Base-by-base conservation (phyloP, 2,329 filamentous ascomycete species). In the Fusarium pininemorale region DNA sequence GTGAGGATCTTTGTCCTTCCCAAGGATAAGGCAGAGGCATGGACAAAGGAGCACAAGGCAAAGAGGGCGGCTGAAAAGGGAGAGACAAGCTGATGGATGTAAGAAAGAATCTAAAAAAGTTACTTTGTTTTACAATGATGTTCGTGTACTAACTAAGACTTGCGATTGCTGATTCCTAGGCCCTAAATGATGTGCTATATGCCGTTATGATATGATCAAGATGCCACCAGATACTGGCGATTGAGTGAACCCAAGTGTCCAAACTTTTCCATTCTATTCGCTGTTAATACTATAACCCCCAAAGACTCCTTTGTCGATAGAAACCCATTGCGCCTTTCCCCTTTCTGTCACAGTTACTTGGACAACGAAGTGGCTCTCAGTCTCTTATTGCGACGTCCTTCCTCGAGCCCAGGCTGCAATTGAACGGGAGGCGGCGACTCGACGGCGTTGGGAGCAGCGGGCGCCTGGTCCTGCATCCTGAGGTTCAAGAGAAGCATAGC, bases 1-100 rank as follows among this genome's bases (percentile, higher is more conserved):
- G 89, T 98, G 30, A 91, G 87, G 79, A 90, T 99, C 37, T 95
- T 94, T 80, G 90, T 98, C 4, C 87, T 99, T 73, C 96, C 96
- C 0, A 92, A 89, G 78, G 83, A 82, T 7, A 90, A 90, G 82
- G 91, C 93, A 3, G 87, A 87, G 14, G 87, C 82, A n/a, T 99
- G 95, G 92, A 91, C 98, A 41, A 88, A 90, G 72, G 93, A 96
- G 77, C 95, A 95, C 81, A 98, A 98, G 85, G 88, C 85, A 78
- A 91, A 93, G 81, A 94, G 90, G 82, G 87, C 86, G 7, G 84
- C 83, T 7, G 86, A 87, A 79, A 85, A 69, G 78, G 79, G 77
- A 53, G 74, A 72, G 70, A 66, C 48, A 16, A 73, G 50, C 22
- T 73, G 41, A 74, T 45, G 7, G 13, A 57, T 32, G 15, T 20